These are phyloP conservation scores for Dalechampia spathulata DNA, from an alignment of 441 rosid genomes.

Conservation along the genomic window DNA sequence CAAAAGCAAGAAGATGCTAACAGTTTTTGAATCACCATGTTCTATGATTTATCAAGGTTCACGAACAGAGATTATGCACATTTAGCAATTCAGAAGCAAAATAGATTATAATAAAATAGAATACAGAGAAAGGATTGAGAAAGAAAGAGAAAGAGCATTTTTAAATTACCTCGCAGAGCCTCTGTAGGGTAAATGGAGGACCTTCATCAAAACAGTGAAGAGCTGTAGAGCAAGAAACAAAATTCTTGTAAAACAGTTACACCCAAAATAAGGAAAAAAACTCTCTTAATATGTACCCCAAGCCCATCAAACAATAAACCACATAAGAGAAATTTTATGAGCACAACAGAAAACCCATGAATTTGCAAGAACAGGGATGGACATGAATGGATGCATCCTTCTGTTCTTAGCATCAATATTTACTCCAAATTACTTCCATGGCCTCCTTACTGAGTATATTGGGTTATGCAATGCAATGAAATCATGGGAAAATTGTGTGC, in stretches of 20 bases:
- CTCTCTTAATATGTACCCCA: not conserved
- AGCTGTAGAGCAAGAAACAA: slow-evolving; percentile 36
- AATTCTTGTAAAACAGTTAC: slow-evolving; percentile 6
- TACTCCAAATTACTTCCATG: not conserved
- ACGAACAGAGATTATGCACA: not conserved
- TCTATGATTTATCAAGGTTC: not conserved
- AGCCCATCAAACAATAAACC: not conserved
- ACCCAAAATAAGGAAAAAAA: not conserved
- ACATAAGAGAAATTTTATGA: not conserved
- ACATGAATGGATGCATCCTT: not conserved
- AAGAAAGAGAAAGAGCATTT: not conserved
- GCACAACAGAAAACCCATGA: not conserved
- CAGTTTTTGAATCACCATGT: not conserved
- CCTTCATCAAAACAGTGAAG: slow-evolving; percentile 71
- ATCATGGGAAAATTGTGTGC: not conserved
- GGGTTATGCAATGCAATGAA: not conserved
- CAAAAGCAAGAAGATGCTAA: not conserved
- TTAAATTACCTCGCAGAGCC: slow-evolving; percentile 76
- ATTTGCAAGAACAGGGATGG: not conserved
- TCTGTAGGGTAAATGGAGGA: slow-evolving; percentile 93
- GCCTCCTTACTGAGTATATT: not conserved
- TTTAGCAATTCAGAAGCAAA: not conserved
- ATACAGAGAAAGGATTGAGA: not conserved
- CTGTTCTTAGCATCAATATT: not conserved
- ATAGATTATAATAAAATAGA: not conserved